Evolutionary conservation across 139 green algal genomes (phyloP).

Genomic region (Spirogloea muscicola): DNA sequence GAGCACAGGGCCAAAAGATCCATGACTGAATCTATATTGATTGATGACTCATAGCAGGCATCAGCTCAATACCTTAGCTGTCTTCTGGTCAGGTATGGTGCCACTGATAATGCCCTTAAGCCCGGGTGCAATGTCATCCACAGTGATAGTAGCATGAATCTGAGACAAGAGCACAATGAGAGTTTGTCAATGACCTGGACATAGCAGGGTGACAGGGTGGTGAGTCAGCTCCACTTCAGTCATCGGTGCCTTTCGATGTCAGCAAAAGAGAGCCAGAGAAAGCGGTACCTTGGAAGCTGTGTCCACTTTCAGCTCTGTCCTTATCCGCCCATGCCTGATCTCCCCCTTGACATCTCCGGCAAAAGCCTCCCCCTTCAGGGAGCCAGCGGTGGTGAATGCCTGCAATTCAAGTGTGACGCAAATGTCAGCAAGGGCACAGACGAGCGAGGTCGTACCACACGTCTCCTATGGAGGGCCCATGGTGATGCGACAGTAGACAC

Average conservation of each 20-base stretch:
- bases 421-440: too few relatives aligned
- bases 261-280: too few relatives aligned
- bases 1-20: too few relatives aligned
- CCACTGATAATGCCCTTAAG: constrained; percentile 29
- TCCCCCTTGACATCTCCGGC: constrained; percentile 28
- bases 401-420: too few relatives aligned
- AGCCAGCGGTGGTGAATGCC: constrained; percentile 12
- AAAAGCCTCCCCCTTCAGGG: constrained; percentile 29
- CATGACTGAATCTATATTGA: too few relatives aligned
- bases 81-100: constrained; percentile 28
- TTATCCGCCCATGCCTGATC: constrained; percentile 19
- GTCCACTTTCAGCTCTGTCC: constrained; percentile 28
- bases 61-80: constrained; percentile 25
- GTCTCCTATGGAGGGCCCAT: too few relatives aligned
- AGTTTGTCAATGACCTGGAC: not conserved
- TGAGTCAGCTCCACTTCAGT: too few relatives aligned
- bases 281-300: too few relatives aligned
- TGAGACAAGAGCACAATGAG: constrained; percentile 16
- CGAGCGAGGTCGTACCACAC: too few relatives aligned
- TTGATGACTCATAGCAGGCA: not conserved
- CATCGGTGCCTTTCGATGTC: too few relatives aligned
- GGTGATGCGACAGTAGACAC: too few relatives aligned
- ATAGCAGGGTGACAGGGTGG: too few relatives aligned
- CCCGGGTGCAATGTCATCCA: constrained; percentile 31
- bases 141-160: not conserved